Percentiles rank a stretch among this genome's conserved stretches.
Conservation (phyloP, 768 basidiomycete species). For the Collybia mongolica region DNA sequence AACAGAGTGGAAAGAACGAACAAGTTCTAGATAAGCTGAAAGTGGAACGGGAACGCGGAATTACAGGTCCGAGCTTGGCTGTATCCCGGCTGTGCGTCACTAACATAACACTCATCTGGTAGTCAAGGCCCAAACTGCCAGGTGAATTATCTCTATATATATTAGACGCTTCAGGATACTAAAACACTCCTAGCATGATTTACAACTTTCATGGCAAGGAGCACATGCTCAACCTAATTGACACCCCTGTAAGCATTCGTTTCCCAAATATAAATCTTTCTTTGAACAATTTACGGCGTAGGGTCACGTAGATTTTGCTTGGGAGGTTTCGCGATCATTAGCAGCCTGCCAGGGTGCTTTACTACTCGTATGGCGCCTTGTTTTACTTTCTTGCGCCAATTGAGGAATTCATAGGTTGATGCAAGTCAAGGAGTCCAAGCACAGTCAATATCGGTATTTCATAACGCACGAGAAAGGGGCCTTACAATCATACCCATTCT, state of each 20-base stretch:
- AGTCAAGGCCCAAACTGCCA: constrained; percentile 97
- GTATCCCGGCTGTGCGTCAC: background rate
- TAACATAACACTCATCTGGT: constrained; percentile 2
- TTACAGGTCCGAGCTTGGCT: constrained; percentile 61
- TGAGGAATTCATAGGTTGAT: constrained; percentile 61
- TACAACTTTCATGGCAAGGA: constrained; percentile 50
- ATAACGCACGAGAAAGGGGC: constrained; percentile 79
- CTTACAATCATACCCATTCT: constrained; percentile 86
- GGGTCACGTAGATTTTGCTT: constrained; percentile 98
- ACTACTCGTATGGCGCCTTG: constrained; percentile 39
- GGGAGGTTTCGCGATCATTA: constrained; percentile 92
- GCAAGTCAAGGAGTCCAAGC: constrained; percentile 98
- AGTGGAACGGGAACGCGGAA: constrained; percentile 95
- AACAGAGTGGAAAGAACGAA: constrained; percentile 64
- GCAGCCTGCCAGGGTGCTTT: constrained; percentile 92
- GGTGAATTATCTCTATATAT: constrained; percentile 35
- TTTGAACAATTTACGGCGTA: constrained; percentile 21
- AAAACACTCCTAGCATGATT: constrained; percentile 63
- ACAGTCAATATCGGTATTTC: constrained; percentile 94
- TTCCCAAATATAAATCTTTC: background rate
- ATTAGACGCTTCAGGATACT: constrained; percentile 3
- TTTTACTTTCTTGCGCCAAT: background rate
- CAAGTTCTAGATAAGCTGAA: constrained; percentile 93
- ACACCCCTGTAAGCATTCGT: constrained; percentile 72
- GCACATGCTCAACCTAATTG: constrained; percentile 90